Evolutionary conservation across 2,329 filamentous ascomycete species (phyloP).

Genomic region (Samsoniella hepiali): DNA sequence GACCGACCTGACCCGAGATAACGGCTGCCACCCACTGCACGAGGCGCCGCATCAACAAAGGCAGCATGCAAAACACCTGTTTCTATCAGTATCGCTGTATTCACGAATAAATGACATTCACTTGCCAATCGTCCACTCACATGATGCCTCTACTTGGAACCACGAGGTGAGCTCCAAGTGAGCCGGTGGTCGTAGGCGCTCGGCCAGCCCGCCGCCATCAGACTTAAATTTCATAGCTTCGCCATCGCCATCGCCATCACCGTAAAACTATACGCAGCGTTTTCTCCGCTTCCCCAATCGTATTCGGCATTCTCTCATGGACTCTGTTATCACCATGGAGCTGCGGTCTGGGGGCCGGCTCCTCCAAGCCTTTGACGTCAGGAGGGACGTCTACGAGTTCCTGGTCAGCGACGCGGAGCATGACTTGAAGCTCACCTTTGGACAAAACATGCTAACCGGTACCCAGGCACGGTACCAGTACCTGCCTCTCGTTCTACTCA

Average conservation of each 20-base stretch:
- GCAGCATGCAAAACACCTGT: neutral
- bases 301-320: neutral
- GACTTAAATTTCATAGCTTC: neutral
- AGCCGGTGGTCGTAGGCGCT: neutral
- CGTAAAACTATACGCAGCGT: neutral
- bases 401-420: constrained; percentile 29
- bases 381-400: constrained; percentile 30
- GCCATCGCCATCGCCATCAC: neutral
- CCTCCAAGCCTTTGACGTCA: constrained; percentile 34
- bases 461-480: constrained; percentile 25
- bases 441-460: constrained; percentile 32
- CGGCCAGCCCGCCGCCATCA: neutral
- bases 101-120: neutral
- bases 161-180: constrained; percentile 14
- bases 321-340: neutral
- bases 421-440: constrained; percentile 30
- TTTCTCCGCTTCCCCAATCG: neutral
- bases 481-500: neutral
- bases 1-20: neutral
- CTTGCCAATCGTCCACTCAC: neutral
- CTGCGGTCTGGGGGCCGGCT: constrained; percentile 27
- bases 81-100: constrained; percentile 10
- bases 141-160: neutral
- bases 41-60: neutral
- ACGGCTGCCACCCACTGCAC: neutral